Conservation (phyloP, 2,329 filamentous ascomycete species). For the Pyrenochaeta sp. region DNA sequence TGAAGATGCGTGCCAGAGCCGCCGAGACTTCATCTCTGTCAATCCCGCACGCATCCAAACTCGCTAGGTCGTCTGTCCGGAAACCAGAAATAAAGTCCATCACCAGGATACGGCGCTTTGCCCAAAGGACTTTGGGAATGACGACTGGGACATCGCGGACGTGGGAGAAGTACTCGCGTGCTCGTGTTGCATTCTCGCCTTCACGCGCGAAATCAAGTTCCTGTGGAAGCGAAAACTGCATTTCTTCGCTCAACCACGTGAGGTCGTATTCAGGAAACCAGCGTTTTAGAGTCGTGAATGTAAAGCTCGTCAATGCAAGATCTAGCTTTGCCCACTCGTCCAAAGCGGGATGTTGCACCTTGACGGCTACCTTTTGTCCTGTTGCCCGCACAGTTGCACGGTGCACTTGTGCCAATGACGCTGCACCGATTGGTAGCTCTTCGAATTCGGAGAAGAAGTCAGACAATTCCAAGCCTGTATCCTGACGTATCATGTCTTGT, state of each 20-base stretch:
- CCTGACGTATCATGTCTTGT: slow-evolving; percentile 81
- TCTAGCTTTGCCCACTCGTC: slow-evolving; percentile 92
- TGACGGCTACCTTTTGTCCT: slow-evolving; percentile 89
- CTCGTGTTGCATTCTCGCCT: slow-evolving; percentile 80
- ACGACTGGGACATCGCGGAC: slow-evolving; percentile 80
- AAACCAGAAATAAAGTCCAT: slow-evolving; percentile 92
- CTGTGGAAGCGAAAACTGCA: slow-evolving; percentile 87
- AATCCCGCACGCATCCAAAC: slow-evolving; percentile 84
- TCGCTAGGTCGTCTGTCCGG: slow-evolving; percentile 87
- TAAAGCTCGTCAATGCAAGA: slow-evolving; percentile 83
- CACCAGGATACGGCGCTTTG: slow-evolving; percentile 85
- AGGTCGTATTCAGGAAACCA: slow-evolving; percentile 99
- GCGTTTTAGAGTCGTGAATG: slow-evolving; percentile 85
- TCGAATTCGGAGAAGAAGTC: slow-evolving; percentile 90
- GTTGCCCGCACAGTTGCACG: slow-evolving; percentile 82
- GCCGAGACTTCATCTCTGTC: slow-evolving; percentile 96
- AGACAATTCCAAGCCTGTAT: slow-evolving; percentile 79
- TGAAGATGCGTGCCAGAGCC: slow-evolving; percentile 89
- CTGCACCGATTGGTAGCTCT: slow-evolving; percentile 82
- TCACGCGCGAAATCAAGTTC: slow-evolving; percentile 91
- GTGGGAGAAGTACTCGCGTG: slow-evolving; percentile 79
- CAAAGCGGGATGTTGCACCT: slow-evolving; percentile 90
- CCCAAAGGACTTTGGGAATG: slow-evolving; percentile 89
- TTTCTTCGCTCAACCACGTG: slow-evolving; percentile 92
- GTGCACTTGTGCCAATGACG: slow-evolving; percentile 94